These are phyloP conservation scores for Metschnikowia baotianmanensis DNA, from an alignment of 805 yeast species.

Conservation along the genomic window DNA sequence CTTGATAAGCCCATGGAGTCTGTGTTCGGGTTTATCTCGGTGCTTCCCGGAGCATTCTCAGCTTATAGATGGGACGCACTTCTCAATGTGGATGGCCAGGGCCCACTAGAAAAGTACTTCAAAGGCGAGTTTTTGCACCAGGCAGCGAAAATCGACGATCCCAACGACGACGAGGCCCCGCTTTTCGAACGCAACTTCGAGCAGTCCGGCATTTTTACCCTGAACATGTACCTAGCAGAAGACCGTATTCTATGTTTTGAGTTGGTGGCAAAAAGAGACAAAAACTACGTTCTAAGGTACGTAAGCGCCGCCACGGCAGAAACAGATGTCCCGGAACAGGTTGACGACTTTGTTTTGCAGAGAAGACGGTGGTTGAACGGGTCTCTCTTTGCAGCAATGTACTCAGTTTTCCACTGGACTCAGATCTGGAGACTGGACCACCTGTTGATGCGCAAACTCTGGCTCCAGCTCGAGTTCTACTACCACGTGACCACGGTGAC, in stretches of 20 bases:
- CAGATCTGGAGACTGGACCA: conserved; percentile 91
- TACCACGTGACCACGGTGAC: conserved; percentile 79
- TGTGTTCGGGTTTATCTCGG: conserved; percentile 90
- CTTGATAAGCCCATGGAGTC: conserved; percentile 95
- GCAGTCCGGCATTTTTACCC: conserved; percentile 75
- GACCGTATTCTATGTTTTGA: conserved; percentile 97
- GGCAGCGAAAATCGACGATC: conserved; percentile 42
- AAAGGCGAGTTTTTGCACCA: conserved; percentile 86
- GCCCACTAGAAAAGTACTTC: conserved; percentile 86
- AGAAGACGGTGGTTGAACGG: conserved; percentile 99
- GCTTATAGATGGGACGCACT: conserved; percentile 88
- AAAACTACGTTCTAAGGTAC: conserved; percentile 86
- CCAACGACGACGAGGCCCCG: conserved; percentile 37
- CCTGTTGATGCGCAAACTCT: conserved; percentile 71
- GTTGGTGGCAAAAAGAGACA: conserved; percentile 77
- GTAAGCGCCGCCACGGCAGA: conserved; percentile 93
- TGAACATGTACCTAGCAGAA: conserved; percentile 96
- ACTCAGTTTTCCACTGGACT: conserved; percentile 79
- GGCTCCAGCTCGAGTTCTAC: conserved; percentile 81
- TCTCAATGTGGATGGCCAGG: conserved; percentile 66
- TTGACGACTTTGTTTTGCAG: conserved; percentile 93
- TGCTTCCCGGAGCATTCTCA: conserved; percentile 94
- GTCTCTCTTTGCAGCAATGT: conserved; percentile 93
- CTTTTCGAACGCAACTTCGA: conserved; percentile 32
- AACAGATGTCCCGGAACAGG: conserved; percentile 93